Percentiles rank a stretch among this genome's conserved stretches.
These are phyloP conservation scores for Hyphopichia fennica DNA, from an alignment of 1,139 yeast species.

Conservation along the genomic window DNA sequence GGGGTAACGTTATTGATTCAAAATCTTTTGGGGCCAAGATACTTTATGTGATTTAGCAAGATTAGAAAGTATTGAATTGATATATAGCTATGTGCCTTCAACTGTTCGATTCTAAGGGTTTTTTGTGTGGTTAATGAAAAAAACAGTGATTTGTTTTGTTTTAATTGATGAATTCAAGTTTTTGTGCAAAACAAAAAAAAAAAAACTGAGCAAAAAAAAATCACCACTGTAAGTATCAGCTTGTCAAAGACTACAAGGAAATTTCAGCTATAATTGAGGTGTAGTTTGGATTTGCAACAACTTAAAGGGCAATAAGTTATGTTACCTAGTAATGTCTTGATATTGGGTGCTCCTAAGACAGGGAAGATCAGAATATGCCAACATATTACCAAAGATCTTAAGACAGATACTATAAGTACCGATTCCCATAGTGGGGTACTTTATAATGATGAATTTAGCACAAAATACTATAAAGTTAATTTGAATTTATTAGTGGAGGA, in stretches of 20 bases:
- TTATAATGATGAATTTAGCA: constrained; percentile 24
- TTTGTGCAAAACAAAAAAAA: neutral
- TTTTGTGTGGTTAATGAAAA: too few relatives aligned
- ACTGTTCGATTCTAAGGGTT: too few relatives aligned
- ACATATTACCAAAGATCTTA: constrained; percentile 14
- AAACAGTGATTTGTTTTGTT: too few relatives aligned
- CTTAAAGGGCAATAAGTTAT: neutral
- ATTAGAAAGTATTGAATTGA: too few relatives aligned
- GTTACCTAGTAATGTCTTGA: constrained; percentile 29
- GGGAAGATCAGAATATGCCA: constrained; percentile 36
- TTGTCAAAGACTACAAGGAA: too few relatives aligned
- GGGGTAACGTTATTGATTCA: too few relatives aligned
- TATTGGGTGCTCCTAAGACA: constrained; percentile 38
- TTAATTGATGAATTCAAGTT: too few relatives aligned
- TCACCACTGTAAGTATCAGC: too few relatives aligned
- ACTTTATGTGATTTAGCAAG: too few relatives aligned
- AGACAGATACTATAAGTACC: constrained; percentile 9
- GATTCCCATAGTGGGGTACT: constrained; percentile 39
- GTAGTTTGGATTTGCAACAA: neutral
- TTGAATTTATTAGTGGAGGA: constrained; percentile 41
- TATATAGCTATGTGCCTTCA: too few relatives aligned
- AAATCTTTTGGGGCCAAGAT: too few relatives aligned
- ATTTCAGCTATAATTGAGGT: too few relatives aligned
- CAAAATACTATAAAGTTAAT: constrained; percentile 33
- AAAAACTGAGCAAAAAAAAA: neutral